phyloP scores from a whole-genome alignment of 2,329 filamentous ascomycete species.

The Cladophialophora psammophila region DNA sequence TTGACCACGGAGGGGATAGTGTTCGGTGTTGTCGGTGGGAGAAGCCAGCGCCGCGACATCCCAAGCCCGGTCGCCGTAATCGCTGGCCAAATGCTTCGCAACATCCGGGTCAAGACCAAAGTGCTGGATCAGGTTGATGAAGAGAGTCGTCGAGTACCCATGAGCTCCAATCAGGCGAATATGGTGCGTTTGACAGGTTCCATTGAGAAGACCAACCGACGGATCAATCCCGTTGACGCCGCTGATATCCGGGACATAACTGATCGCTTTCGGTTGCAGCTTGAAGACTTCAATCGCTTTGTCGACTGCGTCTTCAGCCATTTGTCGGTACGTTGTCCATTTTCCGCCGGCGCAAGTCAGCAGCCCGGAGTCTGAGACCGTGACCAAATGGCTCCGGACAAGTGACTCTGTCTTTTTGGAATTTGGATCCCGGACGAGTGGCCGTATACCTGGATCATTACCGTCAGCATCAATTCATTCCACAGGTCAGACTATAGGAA shows the following conservation, averaged over 20 bases:
- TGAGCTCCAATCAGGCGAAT: constrained; percentile 84
- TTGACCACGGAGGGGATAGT: constrained; percentile 83
- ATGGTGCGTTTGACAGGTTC: constrained; percentile 81
- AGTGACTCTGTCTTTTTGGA: constrained; percentile 85
- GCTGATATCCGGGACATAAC: constrained; percentile 36
- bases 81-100: constrained; percentile 82
- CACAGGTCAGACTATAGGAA: neutral
- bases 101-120: constrained; percentile 91
- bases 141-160: constrained; percentile 86
- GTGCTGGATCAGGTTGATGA: constrained; percentile 94
- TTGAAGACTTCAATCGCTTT: constrained; percentile 52
- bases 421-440: constrained; percentile 84
- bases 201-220: constrained; percentile 55
- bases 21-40: constrained; percentile 70
- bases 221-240: constrained; percentile 40
- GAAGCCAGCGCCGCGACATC: constrained; percentile 80
- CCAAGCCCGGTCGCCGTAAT: constrained; percentile 93
- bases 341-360: constrained; percentile 88
- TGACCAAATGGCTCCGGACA: constrained; percentile 84
- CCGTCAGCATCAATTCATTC: neutral
- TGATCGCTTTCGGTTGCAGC: constrained; percentile 34
- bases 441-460: constrained; percentile 67
- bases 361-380: constrained; percentile 78
- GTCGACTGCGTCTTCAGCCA: constrained; percentile 89
- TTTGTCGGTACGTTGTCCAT: constrained; percentile 92